These are phyloP conservation scores for Typha latifolia DNA, from an alignment of 176 grass and related monocot genomes.

Conservation along the genomic window DNA sequence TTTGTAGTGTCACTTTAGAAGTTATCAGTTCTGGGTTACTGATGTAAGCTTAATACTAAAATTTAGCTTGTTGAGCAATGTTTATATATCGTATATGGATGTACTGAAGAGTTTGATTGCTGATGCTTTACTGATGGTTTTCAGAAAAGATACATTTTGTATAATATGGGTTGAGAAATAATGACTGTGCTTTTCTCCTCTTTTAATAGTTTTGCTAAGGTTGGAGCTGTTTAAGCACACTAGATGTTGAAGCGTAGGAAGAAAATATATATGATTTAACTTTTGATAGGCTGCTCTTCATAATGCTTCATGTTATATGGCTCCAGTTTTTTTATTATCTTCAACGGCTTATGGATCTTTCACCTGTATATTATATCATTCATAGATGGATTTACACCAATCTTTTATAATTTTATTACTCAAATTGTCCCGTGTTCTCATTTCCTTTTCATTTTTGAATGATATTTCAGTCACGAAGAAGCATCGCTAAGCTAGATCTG, in stretches of 20 bases:
- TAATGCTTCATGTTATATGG: background rate
- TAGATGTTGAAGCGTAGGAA: background rate
- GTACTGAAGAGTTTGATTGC: too few species aligned
- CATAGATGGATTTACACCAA: background rate
- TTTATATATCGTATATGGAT: too few species aligned
- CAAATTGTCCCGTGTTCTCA: constrained; percentile 5
- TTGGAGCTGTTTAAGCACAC: background rate
- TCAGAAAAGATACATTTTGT: too few species aligned
- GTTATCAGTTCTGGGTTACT: too few species aligned
- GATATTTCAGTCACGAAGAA: constrained; percentile 65
- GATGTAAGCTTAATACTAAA: too few species aligned
- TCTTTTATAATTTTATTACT: background rate
- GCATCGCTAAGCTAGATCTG: constrained; percentile 90
- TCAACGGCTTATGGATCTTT: background rate
- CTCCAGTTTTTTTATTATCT: background rate
- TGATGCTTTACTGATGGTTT: too few species aligned
- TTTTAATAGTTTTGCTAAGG: background rate
- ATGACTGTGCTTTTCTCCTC: background rate
- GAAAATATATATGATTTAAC: background rate
- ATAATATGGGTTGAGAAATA: too few species aligned
- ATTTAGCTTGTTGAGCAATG: too few species aligned
- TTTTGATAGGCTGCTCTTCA: too few species aligned
- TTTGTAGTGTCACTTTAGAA: too few species aligned
- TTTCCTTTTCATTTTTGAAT: constrained; percentile 13
- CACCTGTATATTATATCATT: background rate